Evolutionary conservation across 116 monocot species (phyloP).

Genomic region (Posidonia oceanica): DNA sequence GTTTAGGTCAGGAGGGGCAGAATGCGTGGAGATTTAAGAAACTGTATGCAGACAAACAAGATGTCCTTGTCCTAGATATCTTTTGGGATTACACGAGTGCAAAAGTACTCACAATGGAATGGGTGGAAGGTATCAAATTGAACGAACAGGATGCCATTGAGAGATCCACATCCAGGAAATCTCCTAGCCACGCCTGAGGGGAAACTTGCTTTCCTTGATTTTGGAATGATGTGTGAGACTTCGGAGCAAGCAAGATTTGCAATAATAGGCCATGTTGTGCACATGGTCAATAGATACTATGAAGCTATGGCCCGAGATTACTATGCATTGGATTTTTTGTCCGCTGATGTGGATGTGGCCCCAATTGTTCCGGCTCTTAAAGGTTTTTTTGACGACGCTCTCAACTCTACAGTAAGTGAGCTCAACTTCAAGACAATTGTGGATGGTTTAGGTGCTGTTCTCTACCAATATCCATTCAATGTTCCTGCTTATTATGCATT

Average conservation of each 20-base stretch:
- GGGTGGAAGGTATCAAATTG: slow-evolving; percentile 90
- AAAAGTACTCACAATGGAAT: slow-evolving; percentile 97
- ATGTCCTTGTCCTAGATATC: slow-evolving; percentile 93
- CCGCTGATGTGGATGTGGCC: slow-evolving; percentile 84
- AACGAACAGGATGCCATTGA: slow-evolving; percentile 93
- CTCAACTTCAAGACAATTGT: slow-evolving; percentile 97
- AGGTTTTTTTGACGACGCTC: slow-evolving; percentile 85
- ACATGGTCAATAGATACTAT: slow-evolving; percentile 97
- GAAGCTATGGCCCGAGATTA: slow-evolving; percentile 99
- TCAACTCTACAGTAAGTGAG: slow-evolving; percentile 91
- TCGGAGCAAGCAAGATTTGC: slow-evolving; percentile 92
- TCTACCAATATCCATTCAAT: slow-evolving; percentile 91
- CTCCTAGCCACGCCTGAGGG: slow-evolving; percentile 93
- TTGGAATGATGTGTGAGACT: slow-evolving; percentile 99
- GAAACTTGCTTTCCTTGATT: slow-evolving; percentile 94
- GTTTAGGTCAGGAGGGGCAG: slow-evolving; percentile 98
- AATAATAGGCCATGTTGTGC: slow-evolving; percentile 96
- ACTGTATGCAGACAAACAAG: slow-evolving; percentile 92
- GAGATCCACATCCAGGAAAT: slow-evolving; percentile 98
- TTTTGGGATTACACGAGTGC: slow-evolving; percentile 96
- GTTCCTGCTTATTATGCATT: slow-evolving; percentile 99
- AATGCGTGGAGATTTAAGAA: slow-evolving; percentile 93
- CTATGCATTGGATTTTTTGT: slow-evolving; percentile 86
- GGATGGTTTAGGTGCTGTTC: slow-evolving; percentile 83
- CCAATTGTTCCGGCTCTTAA: slow-evolving; percentile 93